Base-by-base conservation (phyloP, 2,329 filamentous ascomycete genomes). In the Colletotrichum australisinense region DNA sequence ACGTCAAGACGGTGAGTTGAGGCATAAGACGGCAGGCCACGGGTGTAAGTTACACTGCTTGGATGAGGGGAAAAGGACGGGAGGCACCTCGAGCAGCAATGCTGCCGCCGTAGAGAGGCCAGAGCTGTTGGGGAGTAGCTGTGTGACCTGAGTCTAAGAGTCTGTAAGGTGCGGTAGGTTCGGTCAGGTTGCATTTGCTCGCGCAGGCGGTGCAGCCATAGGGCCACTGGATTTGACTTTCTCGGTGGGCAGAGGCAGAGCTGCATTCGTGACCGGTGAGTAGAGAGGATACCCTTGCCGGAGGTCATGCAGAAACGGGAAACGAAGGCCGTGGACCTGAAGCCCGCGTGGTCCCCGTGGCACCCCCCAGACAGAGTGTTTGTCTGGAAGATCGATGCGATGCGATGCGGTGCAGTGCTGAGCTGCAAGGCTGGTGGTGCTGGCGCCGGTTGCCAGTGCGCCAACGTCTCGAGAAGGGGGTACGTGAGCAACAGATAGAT, bases 211-310 rank as follows among this genome's bases (percentile, higher is more conserved):
- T 53, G 35, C 53, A 28, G 67, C 55, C 62, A 66, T 56, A 71
- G 56, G 68, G 63, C 63, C 42, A 32, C 4, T 60, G 9, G 32
- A 42, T 66, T 60, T 46, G 38, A 59, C 55, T 67, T 66, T 71
- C 24, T 32, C n/a, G 19, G 24, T 30, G 16, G 53, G 26, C 53
- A 56, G 53, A 16, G 53, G 22, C 49, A 55, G n/a, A 42, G 22
- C 53, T 60, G 56, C 68, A 62, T 60, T 19, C 46, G 28, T 56
- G 22, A 32, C 22, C 35, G 22, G 58, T 11, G 46, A 42, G 16
- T 22, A 49, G 56, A 24, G 53, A 64, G 70, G 66, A 56, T 73
- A 69, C 55, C 70, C 70, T 62, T 38, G 66, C 66, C 70, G 66
- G 69, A 19, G 53, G 59, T 42, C 30, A 55, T 6, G 46, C 66